These are phyloP conservation scores for Entomortierella lignicola DNA, from an alignment of 192 early-diverging fungal species.

Conservation along the genomic window DNA sequence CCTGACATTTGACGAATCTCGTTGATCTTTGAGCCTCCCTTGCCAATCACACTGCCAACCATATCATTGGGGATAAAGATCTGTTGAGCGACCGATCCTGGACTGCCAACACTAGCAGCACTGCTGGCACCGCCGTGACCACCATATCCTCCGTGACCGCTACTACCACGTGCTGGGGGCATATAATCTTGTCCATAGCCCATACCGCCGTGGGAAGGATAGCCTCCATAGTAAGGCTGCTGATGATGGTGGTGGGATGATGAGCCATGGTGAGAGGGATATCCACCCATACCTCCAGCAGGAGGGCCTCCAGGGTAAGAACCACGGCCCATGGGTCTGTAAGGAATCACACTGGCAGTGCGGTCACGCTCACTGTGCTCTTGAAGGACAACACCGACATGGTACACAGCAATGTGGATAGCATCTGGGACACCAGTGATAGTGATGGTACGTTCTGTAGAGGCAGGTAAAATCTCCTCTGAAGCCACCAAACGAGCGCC, in stretches of 20 bases:
- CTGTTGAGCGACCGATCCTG: conserved; percentile 65
- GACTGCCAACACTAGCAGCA: conserved; percentile 21
- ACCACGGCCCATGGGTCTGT: conserved; percentile 68
- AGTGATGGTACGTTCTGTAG: conserved; percentile 90
- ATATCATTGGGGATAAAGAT: conserved; percentile 75
- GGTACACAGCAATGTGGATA: conserved; percentile 87
- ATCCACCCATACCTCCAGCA: conserved; percentile 47
- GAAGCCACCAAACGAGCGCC: conserved; percentile 85
- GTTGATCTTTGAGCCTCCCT: conserved; percentile 84
- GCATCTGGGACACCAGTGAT: conserved; percentile 85
- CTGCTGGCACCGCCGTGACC: conserved; percentile 1
- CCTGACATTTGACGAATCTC: conserved; percentile 84
- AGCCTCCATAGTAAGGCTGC: conserved; percentile 52
- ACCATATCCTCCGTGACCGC: conserved; percentile 17
- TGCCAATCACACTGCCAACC: conserved; percentile 95
- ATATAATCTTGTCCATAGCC: conserved; percentile 58
- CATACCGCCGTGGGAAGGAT: conserved; percentile 46
- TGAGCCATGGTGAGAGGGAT: conserved; percentile 39
- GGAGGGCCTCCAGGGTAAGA: conserved; percentile 39
- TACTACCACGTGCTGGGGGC: conserved; percentile 25
- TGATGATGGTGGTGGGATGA: conserved; percentile 46
- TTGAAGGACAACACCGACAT: conserved; percentile 80
- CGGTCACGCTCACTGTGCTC: conserved; percentile 76
- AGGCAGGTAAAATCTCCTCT: conserved; percentile 90
- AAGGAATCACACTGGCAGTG: conserved; percentile 70